phyloP scores from a whole-genome alignment of 2,329 filamentous ascomycete species.

The Passalora sequoiae region DNA sequence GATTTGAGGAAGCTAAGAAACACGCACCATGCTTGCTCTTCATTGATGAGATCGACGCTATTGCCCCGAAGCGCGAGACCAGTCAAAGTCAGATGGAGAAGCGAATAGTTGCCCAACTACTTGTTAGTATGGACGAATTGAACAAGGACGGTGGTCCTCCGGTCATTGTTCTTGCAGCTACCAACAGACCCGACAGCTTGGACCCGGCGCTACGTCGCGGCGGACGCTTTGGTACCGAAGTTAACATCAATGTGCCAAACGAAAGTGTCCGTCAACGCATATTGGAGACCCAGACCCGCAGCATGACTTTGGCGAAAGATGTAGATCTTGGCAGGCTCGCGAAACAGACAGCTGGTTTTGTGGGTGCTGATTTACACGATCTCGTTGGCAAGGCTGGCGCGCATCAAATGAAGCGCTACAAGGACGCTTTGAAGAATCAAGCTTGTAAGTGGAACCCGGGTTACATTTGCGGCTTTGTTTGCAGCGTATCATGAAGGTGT shows the following conservation, averaged over 20 bases:
- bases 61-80: constrained; percentile 78
- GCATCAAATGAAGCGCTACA: constrained; percentile 58
- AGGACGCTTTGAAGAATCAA: constrained; percentile 46
- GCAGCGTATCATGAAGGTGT: too few relatives aligned
- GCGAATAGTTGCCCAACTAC: constrained; percentile 74
- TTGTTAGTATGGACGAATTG: constrained; percentile 79
- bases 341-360: constrained; percentile 83
- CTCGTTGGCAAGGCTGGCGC: constrained; percentile 61
- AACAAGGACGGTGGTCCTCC: constrained; percentile 62
- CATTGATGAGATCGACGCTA: constrained; percentile 86
- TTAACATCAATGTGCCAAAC: constrained; percentile 83
- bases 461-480: too few relatives aligned
- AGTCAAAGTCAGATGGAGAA: constrained; percentile 86
- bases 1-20: constrained; percentile 81
- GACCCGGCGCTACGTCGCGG: constrained; percentile 70
- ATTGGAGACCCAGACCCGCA: constrained; percentile 64
- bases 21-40: constrained; percentile 86
- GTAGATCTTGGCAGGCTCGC: constrained; percentile 71
- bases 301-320: constrained; percentile 59
- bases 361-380: constrained; percentile 80
- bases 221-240: constrained; percentile 74
- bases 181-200: constrained; percentile 79
- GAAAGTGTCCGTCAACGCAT: constrained; percentile 73
- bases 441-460: constrained; percentile 8
- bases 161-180: constrained; percentile 86